A percentile compares a stretch with the other conserved stretches of the same genome.
Conservation (phyloP, 306 rosid species). For the Clitoria ternatea region DNA sequence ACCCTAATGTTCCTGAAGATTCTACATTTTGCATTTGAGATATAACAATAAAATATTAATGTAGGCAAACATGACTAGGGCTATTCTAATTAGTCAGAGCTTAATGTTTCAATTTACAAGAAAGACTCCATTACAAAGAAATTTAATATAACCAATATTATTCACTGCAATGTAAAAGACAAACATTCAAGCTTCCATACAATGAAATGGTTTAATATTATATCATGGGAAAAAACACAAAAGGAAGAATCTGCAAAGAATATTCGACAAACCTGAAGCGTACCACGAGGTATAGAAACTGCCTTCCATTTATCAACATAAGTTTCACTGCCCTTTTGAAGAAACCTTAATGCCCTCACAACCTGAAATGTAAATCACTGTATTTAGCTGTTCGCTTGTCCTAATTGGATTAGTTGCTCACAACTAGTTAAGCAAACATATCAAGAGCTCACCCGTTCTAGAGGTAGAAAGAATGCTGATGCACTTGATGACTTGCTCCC, state of each 20-base stretch:
- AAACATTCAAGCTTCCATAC: not conserved
- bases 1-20: no score
- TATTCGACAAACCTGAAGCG: constrained; percentile 86
- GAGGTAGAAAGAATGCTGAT: constrained; percentile 87
- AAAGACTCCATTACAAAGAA: not conserved
- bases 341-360: constrained; percentile 81
- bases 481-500: constrained; percentile 98
- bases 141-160: not conserved
- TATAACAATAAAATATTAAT: not conserved
- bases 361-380: constrained; percentile 54
- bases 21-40: no score
- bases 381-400: constrained; percentile 16
- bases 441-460: constrained; percentile 69
- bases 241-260: constrained; percentile 16
- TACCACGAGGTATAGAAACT: constrained; percentile 90
- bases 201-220: not conserved
- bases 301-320: constrained; percentile 71
- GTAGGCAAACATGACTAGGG: not conserved
- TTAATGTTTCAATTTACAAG: constrained; percentile 8
- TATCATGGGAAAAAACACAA: not conserved
- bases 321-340: constrained; percentile 62
- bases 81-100: not conserved
- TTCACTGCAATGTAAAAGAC: not conserved
- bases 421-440: constrained; percentile 23
- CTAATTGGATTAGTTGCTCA: constrained; percentile 19